Evolutionary conservation across 805 yeast genomes (phyloP).

Genomic region (Kodamaea jinghongensis): DNA sequence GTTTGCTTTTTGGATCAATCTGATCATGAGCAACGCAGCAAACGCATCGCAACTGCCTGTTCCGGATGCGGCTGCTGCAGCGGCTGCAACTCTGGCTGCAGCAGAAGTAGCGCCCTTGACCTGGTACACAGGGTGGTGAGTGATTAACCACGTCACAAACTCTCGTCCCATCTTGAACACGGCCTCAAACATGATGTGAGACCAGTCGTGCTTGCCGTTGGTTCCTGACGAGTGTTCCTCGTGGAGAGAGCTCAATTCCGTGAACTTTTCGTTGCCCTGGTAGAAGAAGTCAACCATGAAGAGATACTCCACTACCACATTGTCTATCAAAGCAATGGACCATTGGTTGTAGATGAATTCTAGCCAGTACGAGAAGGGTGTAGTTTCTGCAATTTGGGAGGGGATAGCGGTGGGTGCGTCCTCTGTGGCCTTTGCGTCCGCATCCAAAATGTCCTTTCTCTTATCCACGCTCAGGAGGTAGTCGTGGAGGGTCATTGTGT

Average conservation of each 20-base stretch:
- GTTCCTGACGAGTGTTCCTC: constrained; percentile 2
- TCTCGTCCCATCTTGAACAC: constrained; percentile 44
- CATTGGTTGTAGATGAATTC: constrained; percentile 75
- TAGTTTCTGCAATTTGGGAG: constrained; percentile 82
- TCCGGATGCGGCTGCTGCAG: constrained; percentile 8
- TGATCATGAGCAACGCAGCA: constrained; percentile 73
- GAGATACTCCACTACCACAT: constrained; percentile 70
- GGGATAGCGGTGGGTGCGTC: constrained; percentile 53
- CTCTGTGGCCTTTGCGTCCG: constrained; percentile 33
- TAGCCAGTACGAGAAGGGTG: constrained; percentile 60
- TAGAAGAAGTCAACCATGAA: constrained; percentile 72
- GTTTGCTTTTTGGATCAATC: constrained; percentile 64
- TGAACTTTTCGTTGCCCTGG: constrained; percentile 39
- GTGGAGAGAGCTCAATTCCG: constrained; percentile 17
- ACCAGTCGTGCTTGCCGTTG: constrained; percentile 27
- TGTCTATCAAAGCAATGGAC: constrained; percentile 70
- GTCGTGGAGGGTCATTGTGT: constrained; percentile 39
- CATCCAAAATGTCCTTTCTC: constrained; percentile 53
- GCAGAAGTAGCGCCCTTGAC: constrained; percentile 16
- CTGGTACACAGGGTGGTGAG: constrained; percentile 33
- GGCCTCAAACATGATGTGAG: constrained; percentile 34
- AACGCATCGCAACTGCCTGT: constrained; percentile 61
- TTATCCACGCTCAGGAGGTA: constrained; percentile 53
- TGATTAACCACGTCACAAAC: constrained; percentile 44
- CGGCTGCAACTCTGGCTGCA: constrained; percentile 9